These are phyloP conservation scores for Leishmania gerbilli DNA, from an alignment of 208 protist species.

Conservation along the genomic window DNA sequence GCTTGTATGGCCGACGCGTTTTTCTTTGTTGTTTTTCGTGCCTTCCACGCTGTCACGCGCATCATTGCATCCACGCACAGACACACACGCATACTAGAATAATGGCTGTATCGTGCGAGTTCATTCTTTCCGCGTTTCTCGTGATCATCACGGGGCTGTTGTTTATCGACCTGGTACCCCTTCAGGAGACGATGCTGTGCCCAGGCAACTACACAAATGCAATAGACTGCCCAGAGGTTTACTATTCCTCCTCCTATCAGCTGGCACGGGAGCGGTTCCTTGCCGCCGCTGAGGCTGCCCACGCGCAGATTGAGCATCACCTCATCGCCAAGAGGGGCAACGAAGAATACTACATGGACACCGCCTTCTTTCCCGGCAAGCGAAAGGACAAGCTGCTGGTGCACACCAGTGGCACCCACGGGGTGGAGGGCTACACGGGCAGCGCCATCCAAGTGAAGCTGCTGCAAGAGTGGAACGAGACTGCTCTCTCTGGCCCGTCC, in stretches of 20 bases:
- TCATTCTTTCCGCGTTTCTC: slow-evolving; percentile 44
- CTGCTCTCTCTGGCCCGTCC: slow-evolving; percentile 49
- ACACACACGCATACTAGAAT: neutral
- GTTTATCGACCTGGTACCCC: slow-evolving; percentile 75
- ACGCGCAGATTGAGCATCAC: slow-evolving; percentile 49
- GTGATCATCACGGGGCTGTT: slow-evolving; percentile 67
- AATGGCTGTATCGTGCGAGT: slow-evolving; percentile 6
- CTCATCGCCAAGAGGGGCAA: slow-evolving; percentile 49
- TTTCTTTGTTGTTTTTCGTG: neutral
- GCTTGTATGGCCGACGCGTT: neutral
- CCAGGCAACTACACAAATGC: slow-evolving; percentile 55
- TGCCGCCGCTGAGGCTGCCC: slow-evolving; percentile 50
- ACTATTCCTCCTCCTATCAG: slow-evolving; percentile 72
- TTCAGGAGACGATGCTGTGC: slow-evolving; percentile 78
- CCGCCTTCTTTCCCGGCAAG: slow-evolving; percentile 69
- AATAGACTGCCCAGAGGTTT: slow-evolving; percentile 58
- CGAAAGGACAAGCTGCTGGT: slow-evolving; percentile 61
- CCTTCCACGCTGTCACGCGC: neutral
- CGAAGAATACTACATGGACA: slow-evolving; percentile 77
- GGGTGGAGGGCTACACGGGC: slow-evolving; percentile 86
- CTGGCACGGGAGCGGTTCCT: slow-evolving; percentile 77
- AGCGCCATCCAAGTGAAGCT: slow-evolving; percentile 83
- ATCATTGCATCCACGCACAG: neutral
- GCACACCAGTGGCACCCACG: slow-evolving; percentile 76
- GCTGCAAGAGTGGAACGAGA: slow-evolving; percentile 64